Conservation (phyloP, 2,329 filamentous ascomycete genomes). For the Keithomyces neogunnii region DNA sequence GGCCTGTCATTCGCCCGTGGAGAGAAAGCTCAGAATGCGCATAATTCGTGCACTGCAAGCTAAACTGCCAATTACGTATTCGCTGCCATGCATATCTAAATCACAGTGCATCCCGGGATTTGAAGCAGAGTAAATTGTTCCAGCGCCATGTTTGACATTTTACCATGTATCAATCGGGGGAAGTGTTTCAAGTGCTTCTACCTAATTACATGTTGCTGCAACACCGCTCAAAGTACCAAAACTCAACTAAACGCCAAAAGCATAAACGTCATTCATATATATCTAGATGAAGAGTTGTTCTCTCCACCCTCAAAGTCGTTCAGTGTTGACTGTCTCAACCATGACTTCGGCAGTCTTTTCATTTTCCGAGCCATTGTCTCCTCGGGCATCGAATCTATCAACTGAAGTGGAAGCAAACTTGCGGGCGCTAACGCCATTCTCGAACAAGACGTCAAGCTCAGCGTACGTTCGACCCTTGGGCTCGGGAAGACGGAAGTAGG, state of each 20-base stretch:
- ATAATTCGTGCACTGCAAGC: too few species aligned
- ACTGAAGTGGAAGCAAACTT: slow-evolving; percentile 28
- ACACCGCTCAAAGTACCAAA: neutral
- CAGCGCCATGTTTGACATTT: neutral
- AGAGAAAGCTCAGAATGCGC: neutral
- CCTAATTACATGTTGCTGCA: neutral
- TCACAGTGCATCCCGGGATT: neutral
- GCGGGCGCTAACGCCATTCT: slow-evolving; percentile 31
- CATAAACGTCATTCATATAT: neutral
- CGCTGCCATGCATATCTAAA: neutral
- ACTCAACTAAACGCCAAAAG: neutral
- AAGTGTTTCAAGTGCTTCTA: neutral
- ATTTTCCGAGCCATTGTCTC: slow-evolving; percentile 6
- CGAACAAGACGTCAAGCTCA: slow-evolving; percentile 49
- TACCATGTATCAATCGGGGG: neutral
- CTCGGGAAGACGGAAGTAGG: slow-evolving; percentile 45
- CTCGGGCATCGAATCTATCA: slow-evolving; percentile 16
- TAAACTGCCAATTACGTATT: too few species aligned
- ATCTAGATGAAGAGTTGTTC: neutral
- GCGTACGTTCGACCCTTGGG: slow-evolving; percentile 44
- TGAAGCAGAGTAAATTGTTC: neutral
- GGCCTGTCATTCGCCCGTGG: slow-evolving; percentile 17
- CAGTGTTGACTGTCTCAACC: slow-evolving; percentile 10
- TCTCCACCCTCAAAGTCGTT: neutral
- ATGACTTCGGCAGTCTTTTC: slow-evolving; percentile 14